Conservation (phyloP, 2,329 filamentous ascomycete species). For the Neopestalotiopsis sp. region DNA sequence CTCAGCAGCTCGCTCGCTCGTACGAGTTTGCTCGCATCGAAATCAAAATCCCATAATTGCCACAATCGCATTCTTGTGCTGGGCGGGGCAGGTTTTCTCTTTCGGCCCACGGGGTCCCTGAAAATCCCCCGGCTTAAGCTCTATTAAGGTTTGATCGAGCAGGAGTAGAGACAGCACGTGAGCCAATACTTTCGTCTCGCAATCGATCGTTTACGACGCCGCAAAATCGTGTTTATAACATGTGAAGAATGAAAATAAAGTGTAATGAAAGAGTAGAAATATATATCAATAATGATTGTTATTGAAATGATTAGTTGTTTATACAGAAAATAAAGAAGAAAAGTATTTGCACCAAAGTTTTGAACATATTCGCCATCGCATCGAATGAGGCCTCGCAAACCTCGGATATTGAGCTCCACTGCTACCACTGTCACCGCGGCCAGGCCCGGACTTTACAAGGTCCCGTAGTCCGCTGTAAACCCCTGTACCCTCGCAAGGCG, state of each 20-base stretch:
- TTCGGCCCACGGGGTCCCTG: background rate
- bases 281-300: background rate
- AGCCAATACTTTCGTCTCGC: background rate
- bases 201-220: background rate
- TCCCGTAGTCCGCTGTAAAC: background rate
- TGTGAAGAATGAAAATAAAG: background rate
- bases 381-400: background rate
- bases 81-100: background rate
- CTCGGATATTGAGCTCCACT: background rate
- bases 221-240: background rate
- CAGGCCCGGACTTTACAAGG: background rate
- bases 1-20: background rate
- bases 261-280: background rate
- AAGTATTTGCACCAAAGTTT: background rate
- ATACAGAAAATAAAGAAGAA: background rate
- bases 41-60: background rate
- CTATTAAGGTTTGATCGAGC: conserved; percentile 3
- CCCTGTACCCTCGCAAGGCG: background rate
- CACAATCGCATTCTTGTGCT: background rate
- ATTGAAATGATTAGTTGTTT: background rate
- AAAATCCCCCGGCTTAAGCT: background rate
- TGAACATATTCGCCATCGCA: too few relatives aligned
- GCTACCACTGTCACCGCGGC: background rate
- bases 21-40: background rate
- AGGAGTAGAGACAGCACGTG: background rate